phyloP scores from a whole-genome alignment of 116 monocot species.

The Zostera marina region DNA sequence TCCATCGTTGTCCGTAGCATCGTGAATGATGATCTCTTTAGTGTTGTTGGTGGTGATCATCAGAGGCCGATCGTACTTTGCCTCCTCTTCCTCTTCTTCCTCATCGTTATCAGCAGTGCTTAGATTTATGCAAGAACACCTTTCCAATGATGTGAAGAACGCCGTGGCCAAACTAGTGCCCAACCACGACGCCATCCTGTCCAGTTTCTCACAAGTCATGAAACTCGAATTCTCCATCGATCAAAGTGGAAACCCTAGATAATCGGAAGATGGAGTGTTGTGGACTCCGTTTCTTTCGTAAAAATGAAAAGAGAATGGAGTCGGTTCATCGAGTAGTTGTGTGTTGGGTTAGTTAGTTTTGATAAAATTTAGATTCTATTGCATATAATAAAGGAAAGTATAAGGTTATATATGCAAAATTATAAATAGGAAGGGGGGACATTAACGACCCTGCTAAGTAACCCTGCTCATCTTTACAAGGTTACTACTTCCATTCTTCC shows the following conservation, averaged over 20 bases:
- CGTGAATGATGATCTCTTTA: slow-evolving; percentile 3
- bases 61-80: slow-evolving; percentile 24
- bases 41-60: slow-evolving; percentile 17
- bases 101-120: slow-evolving; percentile 36
- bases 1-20: slow-evolving; percentile 4
- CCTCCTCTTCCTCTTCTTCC: slow-evolving; percentile 22
- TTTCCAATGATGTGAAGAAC: slow-evolving; percentile 63
- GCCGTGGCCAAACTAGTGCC: slow-evolving; percentile 40
- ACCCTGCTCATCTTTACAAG: too few species aligned
- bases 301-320: too few species aligned
- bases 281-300: background rate
- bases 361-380: too few species aligned
- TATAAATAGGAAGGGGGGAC: too few species aligned
- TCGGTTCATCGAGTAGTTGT: too few species aligned
- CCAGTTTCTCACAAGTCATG: slow-evolving; percentile 22
- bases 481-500: too few species aligned
- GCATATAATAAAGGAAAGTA: too few species aligned
- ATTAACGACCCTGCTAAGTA: too few species aligned
- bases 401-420: too few species aligned
- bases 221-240: slow-evolving; percentile 2
- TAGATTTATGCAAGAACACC: slow-evolving; percentile 54
- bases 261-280: background rate
- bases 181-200: slow-evolving; percentile 38
- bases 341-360: too few species aligned
- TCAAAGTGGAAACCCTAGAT: background rate